A percentile compares a stretch with the other conserved stretches of the same genome.
Evolutionary conservation across 208 protist genomes (phyloP).

Genomic region (Tritrichomonas musculus): DNA sequence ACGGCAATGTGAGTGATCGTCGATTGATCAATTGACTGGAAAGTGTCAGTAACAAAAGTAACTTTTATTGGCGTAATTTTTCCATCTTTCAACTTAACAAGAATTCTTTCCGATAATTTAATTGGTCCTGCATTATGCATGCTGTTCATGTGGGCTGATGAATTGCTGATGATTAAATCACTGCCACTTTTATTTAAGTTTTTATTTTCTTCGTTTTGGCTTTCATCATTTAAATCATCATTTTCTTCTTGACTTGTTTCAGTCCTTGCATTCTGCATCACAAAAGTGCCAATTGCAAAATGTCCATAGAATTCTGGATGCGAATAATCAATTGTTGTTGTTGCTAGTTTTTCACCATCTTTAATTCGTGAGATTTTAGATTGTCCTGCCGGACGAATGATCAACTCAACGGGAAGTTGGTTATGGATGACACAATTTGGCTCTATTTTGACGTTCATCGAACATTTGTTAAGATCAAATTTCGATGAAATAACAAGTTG

Average conservation of each 20-base stretch:
- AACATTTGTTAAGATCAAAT: not conserved
- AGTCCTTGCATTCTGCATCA: too few relatives aligned
- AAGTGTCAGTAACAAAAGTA: not conserved
- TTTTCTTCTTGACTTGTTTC: too few relatives aligned
- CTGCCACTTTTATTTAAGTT: too few relatives aligned
- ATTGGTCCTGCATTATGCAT: not conserved
- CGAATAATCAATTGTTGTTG: not conserved
- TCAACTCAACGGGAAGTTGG: not conserved
- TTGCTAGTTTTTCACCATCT: not conserved
- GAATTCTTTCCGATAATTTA: not conserved
- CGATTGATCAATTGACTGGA: not conserved
- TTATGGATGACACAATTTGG: not conserved
- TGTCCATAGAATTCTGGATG: not conserved
- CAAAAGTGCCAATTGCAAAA: not conserved
- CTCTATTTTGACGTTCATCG: not conserved
- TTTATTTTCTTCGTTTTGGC: too few relatives aligned
- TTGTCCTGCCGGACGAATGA: not conserved
- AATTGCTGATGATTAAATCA: too few relatives aligned
- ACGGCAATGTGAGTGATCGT: not conserved
- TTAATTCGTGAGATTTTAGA: not conserved
- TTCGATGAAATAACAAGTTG: not conserved
- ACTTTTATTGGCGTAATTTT: not conserved
- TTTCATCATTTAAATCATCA: not conserved
- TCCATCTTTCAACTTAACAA: not conserved
- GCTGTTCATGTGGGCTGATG: too few relatives aligned